A percentile compares a stretch with the other conserved stretches of the same genome.
phyloP scores from a whole-genome alignment of 2,329 filamentous ascomycete species.

The Neofusicoccum umdonicola region DNA sequence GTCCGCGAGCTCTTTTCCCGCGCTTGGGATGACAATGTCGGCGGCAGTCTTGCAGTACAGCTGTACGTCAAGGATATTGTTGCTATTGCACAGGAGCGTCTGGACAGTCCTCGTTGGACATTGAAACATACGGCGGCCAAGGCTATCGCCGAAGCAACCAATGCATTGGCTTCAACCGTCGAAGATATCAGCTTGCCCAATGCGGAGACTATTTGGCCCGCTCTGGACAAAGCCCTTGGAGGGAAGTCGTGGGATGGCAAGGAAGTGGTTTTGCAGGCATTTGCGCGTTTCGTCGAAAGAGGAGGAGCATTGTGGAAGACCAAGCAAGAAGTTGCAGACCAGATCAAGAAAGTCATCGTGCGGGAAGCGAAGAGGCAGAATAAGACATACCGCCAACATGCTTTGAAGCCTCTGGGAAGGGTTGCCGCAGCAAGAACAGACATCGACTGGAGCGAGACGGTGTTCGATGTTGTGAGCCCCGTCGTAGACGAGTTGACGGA shows the following conservation, averaged over 20 bases:
- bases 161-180: slow-evolving; percentile 38
- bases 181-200: slow-evolving; percentile 61
- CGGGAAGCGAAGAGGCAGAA: slow-evolving; percentile 93
- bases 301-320: slow-evolving; percentile 59
- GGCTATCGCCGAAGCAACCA: slow-evolving; percentile 67
- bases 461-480: slow-evolving; percentile 61
- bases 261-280: slow-evolving; percentile 76
- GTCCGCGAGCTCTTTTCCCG: slow-evolving; percentile 77
- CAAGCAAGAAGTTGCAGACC: slow-evolving; percentile 57
- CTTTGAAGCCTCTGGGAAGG: slow-evolving; percentile 68
- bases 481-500: slow-evolving; percentile 37
- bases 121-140: slow-evolving; percentile 86
- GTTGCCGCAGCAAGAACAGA: slow-evolving; percentile 68
- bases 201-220: slow-evolving; percentile 71
- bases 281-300: slow-evolving; percentile 72
- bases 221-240: slow-evolving; percentile 74
- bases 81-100: slow-evolving; percentile 61
- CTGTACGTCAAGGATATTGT: slow-evolving; percentile 85
- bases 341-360: slow-evolving; percentile 69
- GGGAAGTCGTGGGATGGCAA: slow-evolving; percentile 95
- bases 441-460: slow-evolving; percentile 67
- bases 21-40: slow-evolving; percentile 89
- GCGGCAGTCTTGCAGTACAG: slow-evolving; percentile 75
- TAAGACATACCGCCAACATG: slow-evolving; percentile 73
- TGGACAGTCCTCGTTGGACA: slow-evolving; percentile 82